Evolutionary conservation across 225 moss, liverwort and hornwort species (phyloP).

Genomic region (Lunularia cruciata): DNA sequence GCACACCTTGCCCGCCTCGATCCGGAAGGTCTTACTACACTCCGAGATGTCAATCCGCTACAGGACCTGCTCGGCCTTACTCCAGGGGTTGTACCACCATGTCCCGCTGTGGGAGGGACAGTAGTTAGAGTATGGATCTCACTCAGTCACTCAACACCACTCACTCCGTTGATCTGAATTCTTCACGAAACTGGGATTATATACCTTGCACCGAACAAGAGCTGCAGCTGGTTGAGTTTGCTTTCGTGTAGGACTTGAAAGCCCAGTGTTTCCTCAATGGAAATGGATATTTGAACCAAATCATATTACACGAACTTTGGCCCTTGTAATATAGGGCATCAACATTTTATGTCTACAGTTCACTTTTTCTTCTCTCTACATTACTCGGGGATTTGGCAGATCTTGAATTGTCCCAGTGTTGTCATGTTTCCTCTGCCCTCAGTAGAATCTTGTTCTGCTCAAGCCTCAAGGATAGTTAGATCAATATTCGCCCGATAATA

Average conservation of each 20-base stretch:
- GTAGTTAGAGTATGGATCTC: not conserved
- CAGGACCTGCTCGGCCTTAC: conserved; percentile 37
- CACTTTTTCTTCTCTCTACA: conserved; percentile 5
- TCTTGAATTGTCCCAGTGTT: conserved; percentile 3
- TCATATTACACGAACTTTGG: not conserved
- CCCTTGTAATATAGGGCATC: not conserved
- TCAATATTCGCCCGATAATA: not conserved
- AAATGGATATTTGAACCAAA: conserved; percentile 11
- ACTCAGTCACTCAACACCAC: not conserved
- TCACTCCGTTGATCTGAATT: too few relatives aligned
- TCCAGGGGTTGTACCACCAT: conserved; percentile 32
- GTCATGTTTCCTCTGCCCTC: not conserved
- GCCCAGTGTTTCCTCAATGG: not conserved
- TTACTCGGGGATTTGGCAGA: conserved; percentile 8
- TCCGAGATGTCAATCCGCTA: conserved; percentile 32
- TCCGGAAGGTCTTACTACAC: conserved; percentile 56
- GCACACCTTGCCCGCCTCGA: conserved; percentile 42
- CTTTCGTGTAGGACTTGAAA: not conserved
- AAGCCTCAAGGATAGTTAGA: not conserved
- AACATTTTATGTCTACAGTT: not conserved
- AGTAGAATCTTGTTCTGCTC: not conserved
- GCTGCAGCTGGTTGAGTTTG: too few relatives aligned
- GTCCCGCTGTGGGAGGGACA: conserved; percentile 41
- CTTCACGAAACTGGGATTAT: not conserved
- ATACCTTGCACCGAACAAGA: not conserved